Evolutionary conservation across 2,329 filamentous ascomycete genomes (phyloP).

Genomic region (Juglanconis sp.): DNA sequence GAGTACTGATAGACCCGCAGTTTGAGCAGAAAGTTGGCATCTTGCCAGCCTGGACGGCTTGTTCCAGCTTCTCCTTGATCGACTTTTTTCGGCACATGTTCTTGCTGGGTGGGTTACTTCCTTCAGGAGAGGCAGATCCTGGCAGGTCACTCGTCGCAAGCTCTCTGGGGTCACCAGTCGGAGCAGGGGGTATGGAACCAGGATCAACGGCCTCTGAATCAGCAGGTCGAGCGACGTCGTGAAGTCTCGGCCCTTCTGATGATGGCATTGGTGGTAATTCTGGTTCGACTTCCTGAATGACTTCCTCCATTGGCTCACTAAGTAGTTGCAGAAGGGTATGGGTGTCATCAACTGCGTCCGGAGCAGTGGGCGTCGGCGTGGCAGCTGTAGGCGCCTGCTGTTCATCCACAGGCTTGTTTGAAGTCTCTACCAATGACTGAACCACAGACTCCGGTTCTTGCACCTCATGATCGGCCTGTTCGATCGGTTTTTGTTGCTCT

Average conservation of each 20-base stretch:
- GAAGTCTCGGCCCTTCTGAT: slow-evolving; percentile 19
- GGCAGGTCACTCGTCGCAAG: slow-evolving; percentile 27
- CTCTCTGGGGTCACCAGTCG: slow-evolving; percentile 46
- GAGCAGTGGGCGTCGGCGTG: neutral
- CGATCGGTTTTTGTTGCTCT: neutral
- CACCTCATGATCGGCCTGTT: neutral
- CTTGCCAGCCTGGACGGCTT: slow-evolving; percentile 71
- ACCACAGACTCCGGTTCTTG: neutral
- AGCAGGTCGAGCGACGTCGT: slow-evolving; percentile 18
- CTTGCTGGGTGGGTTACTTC: slow-evolving; percentile 56
- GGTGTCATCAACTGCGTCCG: neutral
- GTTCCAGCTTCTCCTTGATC: slow-evolving; percentile 57
- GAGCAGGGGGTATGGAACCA: slow-evolving; percentile 31
- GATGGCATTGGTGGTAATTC: slow-evolving; percentile 5
- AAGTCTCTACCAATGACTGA: neutral
- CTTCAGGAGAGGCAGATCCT: slow-evolving; percentile 35
- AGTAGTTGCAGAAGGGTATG: slow-evolving; percentile 13
- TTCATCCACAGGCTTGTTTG: neutral
- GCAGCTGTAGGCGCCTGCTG: neutral
- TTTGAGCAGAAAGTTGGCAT: slow-evolving; percentile 88
- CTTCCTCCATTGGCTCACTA: neutral
- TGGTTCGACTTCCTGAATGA: neutral
- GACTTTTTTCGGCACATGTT: slow-evolving; percentile 61
- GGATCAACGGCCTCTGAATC: slow-evolving; percentile 19
- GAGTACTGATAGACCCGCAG: slow-evolving; percentile 92